These are phyloP conservation scores for Pseudogymnoascus sp. DNA, from an alignment of 2,329 filamentous ascomycete species.

Conservation along the genomic window DNA sequence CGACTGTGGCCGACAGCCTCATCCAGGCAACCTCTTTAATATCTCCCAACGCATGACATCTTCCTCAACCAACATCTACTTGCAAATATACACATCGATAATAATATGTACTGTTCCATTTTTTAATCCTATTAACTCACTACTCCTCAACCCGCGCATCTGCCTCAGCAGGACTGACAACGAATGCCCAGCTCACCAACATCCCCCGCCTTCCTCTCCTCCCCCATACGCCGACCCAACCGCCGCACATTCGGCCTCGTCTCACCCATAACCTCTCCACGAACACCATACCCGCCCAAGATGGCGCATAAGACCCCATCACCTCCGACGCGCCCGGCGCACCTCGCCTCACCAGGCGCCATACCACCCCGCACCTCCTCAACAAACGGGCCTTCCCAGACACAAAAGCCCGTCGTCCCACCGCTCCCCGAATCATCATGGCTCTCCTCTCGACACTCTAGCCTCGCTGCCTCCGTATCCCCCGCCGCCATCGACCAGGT, in stretches of 20 bases:
- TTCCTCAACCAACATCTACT: not conserved
- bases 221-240: not conserved
- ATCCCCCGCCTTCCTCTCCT: not conserved
- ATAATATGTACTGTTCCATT: not conserved
- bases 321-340: not conserved
- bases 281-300: not conserved
- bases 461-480: slow-evolving; percentile 17
- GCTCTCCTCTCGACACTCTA: not conserved
- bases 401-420: slow-evolving; percentile 36
- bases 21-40: not conserved
- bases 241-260: not conserved
- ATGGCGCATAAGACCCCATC: not conserved
- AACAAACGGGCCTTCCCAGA: slow-evolving; percentile 33
- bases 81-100: not conserved
- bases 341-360: slow-evolving; percentile 47
- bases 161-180: not conserved
- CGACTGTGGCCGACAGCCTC: not conserved
- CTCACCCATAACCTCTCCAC: not conserved
- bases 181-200: not conserved
- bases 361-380: slow-evolving; percentile 71
- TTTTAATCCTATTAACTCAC: not conserved
- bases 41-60: not conserved
- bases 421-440: slow-evolving; percentile 46
- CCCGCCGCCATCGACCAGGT: not conserved
- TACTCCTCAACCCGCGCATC: not conserved